Conservation (phyloP, 1,284 basidiomycete genomes). For the Ustanciosporium gigantosporum region DNA sequence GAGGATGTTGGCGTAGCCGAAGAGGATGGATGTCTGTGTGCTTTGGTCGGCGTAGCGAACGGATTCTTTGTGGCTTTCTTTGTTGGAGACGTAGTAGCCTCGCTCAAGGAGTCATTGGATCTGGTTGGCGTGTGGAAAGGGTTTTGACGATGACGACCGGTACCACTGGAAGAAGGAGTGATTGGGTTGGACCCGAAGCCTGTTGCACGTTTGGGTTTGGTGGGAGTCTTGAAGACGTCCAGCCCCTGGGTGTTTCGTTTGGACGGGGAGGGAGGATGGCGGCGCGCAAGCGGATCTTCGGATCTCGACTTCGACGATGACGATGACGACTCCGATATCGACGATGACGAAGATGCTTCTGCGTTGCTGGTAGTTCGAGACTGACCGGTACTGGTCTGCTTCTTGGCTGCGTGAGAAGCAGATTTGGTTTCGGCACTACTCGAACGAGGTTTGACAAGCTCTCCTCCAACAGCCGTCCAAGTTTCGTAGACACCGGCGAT, state of each 20-base stretch:
- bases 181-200: constrained; percentile 13
- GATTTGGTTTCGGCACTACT: neutral
- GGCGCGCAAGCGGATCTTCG: neutral
- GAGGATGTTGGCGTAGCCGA: constrained; percentile 1
- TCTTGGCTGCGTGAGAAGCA: too few species aligned
- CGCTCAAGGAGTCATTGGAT: too few species aligned
- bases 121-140: constrained; percentile 22
- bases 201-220: constrained; percentile 15
- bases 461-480: constrained; percentile 43
- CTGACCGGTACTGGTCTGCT: too few species aligned
- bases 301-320: neutral
- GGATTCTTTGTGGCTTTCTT: constrained; percentile 13
- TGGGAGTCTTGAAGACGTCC: constrained; percentile 19
- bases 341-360: too few species aligned
- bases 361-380: too few species aligned
- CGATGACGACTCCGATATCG: too few species aligned
- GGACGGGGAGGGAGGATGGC: neutral
- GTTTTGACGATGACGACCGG: constrained; percentile 4
- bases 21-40: neutral
- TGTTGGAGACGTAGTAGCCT: too few species aligned
- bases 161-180: neutral
- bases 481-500: constrained; percentile 49
- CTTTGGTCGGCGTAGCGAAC: constrained; percentile 15
- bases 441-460: too few species aligned
- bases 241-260: neutral